Evolutionary conservation across 169 alveolate genomes (phyloP).

Genomic region (Plasmodium sp.): DNA sequence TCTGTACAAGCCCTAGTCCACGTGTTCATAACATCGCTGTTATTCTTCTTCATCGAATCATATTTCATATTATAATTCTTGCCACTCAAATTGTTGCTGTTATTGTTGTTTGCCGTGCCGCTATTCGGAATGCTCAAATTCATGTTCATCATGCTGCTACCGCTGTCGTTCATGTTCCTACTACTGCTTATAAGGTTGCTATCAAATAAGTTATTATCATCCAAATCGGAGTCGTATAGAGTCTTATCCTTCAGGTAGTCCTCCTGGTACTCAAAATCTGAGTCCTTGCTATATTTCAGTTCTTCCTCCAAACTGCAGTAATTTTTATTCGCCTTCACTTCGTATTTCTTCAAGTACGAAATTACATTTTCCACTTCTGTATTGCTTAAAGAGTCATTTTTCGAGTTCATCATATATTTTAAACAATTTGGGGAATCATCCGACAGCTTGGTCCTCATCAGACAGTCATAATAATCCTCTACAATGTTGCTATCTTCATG

Average conservation of each 20-base stretch:
- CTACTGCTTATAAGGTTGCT: not conserved
- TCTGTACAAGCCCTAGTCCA: slow-evolving; percentile 57
- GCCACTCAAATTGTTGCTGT: not conserved
- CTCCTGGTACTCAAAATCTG: slow-evolving; percentile 56
- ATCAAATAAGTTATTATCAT: slow-evolving; percentile 3
- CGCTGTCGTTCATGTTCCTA: not conserved
- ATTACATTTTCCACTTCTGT: slow-evolving; percentile 52
- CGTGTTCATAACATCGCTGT: slow-evolving; percentile 17
- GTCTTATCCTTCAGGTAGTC: slow-evolving; percentile 56
- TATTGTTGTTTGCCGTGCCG: not conserved
- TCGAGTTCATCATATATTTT: slow-evolving; percentile 43
- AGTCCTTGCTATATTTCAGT: slow-evolving; percentile 2
- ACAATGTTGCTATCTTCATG: slow-evolving; percentile 17
- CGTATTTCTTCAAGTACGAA: slow-evolving; percentile 49
- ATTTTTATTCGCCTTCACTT: slow-evolving; percentile 31
- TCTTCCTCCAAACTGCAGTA: slow-evolving; percentile 9
- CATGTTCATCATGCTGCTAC: not conserved
- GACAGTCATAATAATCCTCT: slow-evolving; percentile 64
- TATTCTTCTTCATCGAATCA: slow-evolving; percentile 35
- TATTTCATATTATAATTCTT: slow-evolving; percentile 7
- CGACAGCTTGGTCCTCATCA: slow-evolving; percentile 49
- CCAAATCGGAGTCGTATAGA: slow-evolving; percentile 59
- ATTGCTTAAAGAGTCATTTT: slow-evolving; percentile 14
- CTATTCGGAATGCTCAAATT: not conserved
- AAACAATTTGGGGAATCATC: slow-evolving; percentile 31